phyloP scores from a whole-genome alignment of 352 stramenopile genomes.

The Plasmopara halstedii region DNA sequence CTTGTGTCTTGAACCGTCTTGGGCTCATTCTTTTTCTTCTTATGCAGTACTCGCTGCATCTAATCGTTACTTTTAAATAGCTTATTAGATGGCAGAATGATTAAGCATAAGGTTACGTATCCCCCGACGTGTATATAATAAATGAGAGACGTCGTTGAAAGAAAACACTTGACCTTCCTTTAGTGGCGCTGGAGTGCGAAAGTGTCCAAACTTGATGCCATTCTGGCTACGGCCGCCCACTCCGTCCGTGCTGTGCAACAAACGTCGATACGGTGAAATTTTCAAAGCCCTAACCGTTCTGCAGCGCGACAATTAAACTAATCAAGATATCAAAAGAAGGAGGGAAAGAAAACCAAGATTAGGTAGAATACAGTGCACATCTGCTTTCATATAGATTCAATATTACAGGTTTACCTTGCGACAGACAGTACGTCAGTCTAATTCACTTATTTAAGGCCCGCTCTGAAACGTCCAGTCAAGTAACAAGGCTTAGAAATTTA shows the following conservation, averaged over 20 bases:
- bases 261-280: slow-evolving; percentile 41
- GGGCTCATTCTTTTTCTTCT: slow-evolving; percentile 20
- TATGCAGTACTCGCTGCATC: slow-evolving; percentile 27
- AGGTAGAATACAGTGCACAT: too few relatives aligned
- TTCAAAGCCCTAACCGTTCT: slow-evolving; percentile 59
- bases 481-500: too few relatives aligned
- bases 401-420: background rate
- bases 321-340: background rate
- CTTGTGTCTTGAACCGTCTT: background rate
- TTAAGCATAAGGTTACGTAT: slow-evolving; percentile 16
- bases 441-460: slow-evolving; percentile 3
- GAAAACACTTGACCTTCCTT: slow-evolving; percentile 4
- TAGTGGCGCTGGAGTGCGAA: slow-evolving; percentile 8
- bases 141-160: slow-evolving; percentile 1
- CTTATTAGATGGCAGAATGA: slow-evolving; percentile 3
- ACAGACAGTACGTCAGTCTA: background rate
- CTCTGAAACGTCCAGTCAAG: slow-evolving; percentile 15
- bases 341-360: too few relatives aligned
- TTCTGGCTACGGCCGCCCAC: slow-evolving; percentile 11
- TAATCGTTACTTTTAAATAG: slow-evolving; percentile 2
- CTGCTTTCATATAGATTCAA: background rate
- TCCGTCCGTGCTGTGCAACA: slow-evolving; percentile 23
- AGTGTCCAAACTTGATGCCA: slow-evolving; percentile 2
- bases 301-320: background rate
- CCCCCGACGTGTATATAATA: background rate